A percentile compares a stretch with the other conserved stretches of the same genome.
These are phyloP conservation scores for Seminavis robusta DNA, from an alignment of 108 stramenopile genomes.

Conservation along the genomic window DNA sequence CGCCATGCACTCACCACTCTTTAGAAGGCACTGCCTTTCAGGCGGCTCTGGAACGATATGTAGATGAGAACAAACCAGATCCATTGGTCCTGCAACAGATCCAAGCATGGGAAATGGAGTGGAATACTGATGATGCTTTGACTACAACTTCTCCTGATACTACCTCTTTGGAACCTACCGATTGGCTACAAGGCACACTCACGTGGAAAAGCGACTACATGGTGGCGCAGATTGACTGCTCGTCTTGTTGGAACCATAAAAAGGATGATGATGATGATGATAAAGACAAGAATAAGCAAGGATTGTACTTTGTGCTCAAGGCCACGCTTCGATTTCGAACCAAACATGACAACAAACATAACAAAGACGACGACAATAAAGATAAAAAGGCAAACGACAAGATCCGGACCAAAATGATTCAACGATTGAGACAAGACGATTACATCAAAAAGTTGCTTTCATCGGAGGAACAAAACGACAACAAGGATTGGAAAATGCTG, in stretches of 20 bases:
- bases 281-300: constrained; percentile 1
- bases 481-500: constrained; percentile 6
- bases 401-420: constrained; percentile 42
- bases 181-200: constrained; percentile 18
- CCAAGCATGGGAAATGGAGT: constrained; percentile 35
- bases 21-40: background rate
- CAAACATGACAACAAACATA: no score
- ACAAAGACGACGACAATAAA: background rate
- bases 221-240: constrained; percentile 1
- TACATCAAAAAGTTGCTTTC: constrained; percentile 36
- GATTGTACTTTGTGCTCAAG: background rate
- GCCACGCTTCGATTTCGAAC: background rate
- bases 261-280: background rate
- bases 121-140: constrained; percentile 28
- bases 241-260: background rate
- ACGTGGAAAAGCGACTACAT: constrained; percentile 28
- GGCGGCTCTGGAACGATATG: constrained; percentile 30
- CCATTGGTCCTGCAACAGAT: constrained; percentile 48
- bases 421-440: constrained; percentile 42
- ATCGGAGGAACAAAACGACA: no score
- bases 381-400: constrained; percentile 15
- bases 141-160: background rate
- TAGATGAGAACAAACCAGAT: constrained; percentile 70
- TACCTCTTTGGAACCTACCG: background rate
- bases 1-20: no score